These are phyloP conservation scores for Eutrema japonicum DNA, from an alignment of 345 rosid genomes.

Conservation along the genomic window DNA sequence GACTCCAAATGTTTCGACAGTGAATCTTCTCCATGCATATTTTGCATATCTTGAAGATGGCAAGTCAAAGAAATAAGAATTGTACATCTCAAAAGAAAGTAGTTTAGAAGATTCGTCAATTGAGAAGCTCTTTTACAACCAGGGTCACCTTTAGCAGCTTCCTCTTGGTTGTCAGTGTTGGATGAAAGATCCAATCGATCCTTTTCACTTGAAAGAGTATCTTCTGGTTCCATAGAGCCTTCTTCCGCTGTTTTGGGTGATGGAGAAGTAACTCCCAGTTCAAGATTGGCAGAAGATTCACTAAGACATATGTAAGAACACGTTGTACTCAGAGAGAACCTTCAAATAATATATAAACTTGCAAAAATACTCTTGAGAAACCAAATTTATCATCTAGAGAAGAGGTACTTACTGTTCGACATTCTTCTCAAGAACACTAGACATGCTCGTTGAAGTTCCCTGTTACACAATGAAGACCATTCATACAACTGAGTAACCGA, in stretches of 20 bases:
- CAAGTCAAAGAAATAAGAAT: not conserved
- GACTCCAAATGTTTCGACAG: not conserved
- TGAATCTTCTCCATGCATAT: not conserved
- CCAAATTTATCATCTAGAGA: conserved; percentile 1
- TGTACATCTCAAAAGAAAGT: not conserved
- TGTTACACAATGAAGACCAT: conserved; percentile 12
- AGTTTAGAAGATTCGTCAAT: not conserved
- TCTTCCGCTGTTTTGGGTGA: not conserved
- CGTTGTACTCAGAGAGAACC: not conserved
- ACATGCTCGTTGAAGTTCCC: conserved; percentile 22
- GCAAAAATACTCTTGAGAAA: not conserved
- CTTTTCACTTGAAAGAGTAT: not conserved
- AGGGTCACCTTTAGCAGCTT: conserved; percentile 20
- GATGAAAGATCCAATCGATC: not conserved
- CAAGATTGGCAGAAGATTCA: conserved; percentile 17
- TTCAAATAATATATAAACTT: not conserved
- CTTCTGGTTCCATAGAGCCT: conserved; percentile 12
- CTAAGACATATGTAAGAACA: conserved; percentile 19
- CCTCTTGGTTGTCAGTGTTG: conserved; percentile 24
- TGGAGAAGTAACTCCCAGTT: not conserved
- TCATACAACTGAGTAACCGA: conserved; percentile 4
- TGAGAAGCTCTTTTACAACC: not conserved
- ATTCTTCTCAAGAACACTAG: not conserved
- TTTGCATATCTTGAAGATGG: conserved; percentile 24
- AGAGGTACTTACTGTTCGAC: conserved; percentile 23